Evolutionary conservation across 2,329 filamentous ascomycete genomes (phyloP).

Genomic region (Aureobasidium namibiae): DNA sequence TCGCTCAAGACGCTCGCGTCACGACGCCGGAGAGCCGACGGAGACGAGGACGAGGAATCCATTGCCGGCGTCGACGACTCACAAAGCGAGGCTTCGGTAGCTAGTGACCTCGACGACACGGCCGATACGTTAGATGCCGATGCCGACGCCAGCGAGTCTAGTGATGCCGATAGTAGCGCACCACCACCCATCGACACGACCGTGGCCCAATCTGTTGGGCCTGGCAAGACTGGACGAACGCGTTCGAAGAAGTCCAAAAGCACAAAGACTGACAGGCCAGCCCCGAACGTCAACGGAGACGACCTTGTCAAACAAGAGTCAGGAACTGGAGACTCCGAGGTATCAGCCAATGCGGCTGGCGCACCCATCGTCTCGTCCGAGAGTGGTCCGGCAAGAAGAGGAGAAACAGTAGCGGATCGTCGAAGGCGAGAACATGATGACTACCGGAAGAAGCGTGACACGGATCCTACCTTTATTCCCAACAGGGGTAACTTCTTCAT

Average conservation of each 20-base stretch:
- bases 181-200: background rate
- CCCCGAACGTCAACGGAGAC: background rate
- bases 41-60: conserved; percentile 57
- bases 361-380: conserved; percentile 7
- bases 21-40: conserved; percentile 59
- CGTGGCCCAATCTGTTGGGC: background rate
- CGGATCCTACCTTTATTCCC: conserved; percentile 87
- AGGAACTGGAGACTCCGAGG: background rate
- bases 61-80: conserved; percentile 53
- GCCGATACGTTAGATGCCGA: conserved; percentile 18
- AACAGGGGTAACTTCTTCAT: conserved; percentile 95
- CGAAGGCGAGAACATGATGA: conserved; percentile 83
- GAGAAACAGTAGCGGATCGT: conserved; percentile 57
- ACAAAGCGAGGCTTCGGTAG: conserved; percentile 52
- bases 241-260: background rate
- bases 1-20: conserved; percentile 57
- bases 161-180: conserved; percentile 39
- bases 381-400: conserved; percentile 15
- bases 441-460: conserved; percentile 77
- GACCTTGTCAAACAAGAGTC: background rate
- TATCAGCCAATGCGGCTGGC: background rate
- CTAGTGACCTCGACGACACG: conserved; percentile 50
- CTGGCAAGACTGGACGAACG: conserved; percentile 15
- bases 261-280: background rate
- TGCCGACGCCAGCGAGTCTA: conserved; percentile 49